Conservation (phyloP, 768 basidiomycete species). For the Multifurca ochricompacta region DNA sequence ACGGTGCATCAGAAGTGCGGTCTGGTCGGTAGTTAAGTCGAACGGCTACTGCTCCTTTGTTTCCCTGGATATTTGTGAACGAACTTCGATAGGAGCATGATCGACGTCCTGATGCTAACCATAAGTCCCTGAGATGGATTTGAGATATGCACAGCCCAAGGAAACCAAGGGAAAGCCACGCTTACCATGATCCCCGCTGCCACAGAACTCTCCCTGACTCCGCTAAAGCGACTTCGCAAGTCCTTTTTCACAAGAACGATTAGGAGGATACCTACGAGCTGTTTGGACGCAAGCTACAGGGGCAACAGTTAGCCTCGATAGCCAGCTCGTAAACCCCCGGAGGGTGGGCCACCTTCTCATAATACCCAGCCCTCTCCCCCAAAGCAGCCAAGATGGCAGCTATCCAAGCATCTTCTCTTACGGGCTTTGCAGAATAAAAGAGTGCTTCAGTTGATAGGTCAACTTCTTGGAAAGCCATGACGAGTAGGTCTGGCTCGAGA, state of each 20-base stretch:
- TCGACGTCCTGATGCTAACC: neutral
- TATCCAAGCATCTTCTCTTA: constrained; percentile 66
- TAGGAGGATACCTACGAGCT: constrained; percentile 80
- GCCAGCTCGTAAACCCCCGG: neutral
- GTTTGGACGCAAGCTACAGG: constrained; percentile 57
- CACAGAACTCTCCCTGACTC: constrained; percentile 44
- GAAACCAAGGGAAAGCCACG: neutral
- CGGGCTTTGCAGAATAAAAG: constrained; percentile 55
- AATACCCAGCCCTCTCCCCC: constrained; percentile 54
- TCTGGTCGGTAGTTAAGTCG: constrained; percentile 50
- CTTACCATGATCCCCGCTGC: constrained; percentile 72
- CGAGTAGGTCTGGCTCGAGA: constrained; percentile 57
- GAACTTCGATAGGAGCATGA: neutral
- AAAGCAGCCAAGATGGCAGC: constrained; percentile 58
- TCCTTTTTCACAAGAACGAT: constrained; percentile 55
- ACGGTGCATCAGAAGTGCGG: constrained; percentile 20
- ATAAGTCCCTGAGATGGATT: constrained; percentile 7
- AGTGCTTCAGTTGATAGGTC: constrained; percentile 74
- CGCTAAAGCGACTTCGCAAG: constrained; percentile 42
- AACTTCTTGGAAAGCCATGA: constrained; percentile 76
- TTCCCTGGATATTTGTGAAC: constrained; percentile 45
- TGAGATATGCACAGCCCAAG: neutral
- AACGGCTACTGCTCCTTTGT: constrained; percentile 72
- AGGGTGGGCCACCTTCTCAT: constrained; percentile 49
- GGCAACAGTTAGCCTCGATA: neutral